Conservation (phyloP, 768 basidiomycete genomes). For the Suillus variegatus region DNA sequence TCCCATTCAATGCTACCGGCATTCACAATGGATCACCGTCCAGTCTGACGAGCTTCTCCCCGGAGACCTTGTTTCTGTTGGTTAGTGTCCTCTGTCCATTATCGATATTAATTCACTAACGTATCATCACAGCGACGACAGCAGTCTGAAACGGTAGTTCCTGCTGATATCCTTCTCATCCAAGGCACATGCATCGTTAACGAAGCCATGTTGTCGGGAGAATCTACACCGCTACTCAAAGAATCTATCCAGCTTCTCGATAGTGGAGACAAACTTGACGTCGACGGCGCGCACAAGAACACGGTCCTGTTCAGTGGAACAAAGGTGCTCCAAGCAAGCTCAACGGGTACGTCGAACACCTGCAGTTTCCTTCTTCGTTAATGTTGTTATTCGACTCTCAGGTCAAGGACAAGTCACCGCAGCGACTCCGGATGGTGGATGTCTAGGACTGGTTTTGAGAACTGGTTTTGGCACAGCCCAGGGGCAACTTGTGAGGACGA, state of each 20-base stretch:
- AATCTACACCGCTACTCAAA: constrained; percentile 95
- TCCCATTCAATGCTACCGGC: constrained; percentile 78
- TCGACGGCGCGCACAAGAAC: constrained; percentile 86
- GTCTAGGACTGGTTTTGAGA: constrained; percentile 87
- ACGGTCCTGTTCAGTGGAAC: constrained; percentile 93
- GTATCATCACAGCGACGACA: constrained; percentile 50
- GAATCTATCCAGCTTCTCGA: constrained; percentile 91
- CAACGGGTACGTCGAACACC: constrained; percentile 35
- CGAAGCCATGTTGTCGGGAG: constrained; percentile 98
- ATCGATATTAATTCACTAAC: constrained; percentile 7
- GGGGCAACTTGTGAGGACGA: constrained; percentile 95
- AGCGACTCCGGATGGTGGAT: constrained; percentile 87
- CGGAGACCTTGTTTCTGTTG: constrained; percentile 84
- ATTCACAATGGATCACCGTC: constrained; percentile 76
- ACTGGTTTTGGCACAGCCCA: constrained; percentile 98
- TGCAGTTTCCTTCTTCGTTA: constrained; percentile 37
- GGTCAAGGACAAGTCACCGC: constrained; percentile 40
- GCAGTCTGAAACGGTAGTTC: constrained; percentile 82
- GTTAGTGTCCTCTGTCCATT: constrained; percentile 44
- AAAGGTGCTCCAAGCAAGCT: constrained; percentile 86
- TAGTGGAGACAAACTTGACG: constrained; percentile 71
- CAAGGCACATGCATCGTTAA: constrained; percentile 96
- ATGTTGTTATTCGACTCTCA: constrained; percentile 4
- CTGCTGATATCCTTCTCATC: constrained; percentile 91
- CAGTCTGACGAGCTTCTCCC: constrained; percentile 89